Conservation (phyloP, 176 grass and related monocot species). For the Eremochloa ophiuroides region DNA sequence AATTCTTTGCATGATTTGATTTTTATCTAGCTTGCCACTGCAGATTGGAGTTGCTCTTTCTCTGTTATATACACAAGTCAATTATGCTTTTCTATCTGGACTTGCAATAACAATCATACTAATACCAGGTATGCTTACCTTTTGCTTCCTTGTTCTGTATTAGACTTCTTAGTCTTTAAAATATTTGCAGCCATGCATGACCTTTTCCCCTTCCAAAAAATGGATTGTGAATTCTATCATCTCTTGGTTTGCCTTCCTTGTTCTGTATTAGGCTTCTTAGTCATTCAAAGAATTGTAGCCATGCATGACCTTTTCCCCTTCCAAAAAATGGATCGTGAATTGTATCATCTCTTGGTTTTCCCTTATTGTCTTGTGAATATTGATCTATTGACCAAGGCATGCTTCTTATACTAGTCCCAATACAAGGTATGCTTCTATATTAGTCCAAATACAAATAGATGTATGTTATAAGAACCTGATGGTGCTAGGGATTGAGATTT, state of each 20-base stretch:
- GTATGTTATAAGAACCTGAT: background rate
- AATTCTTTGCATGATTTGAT: constrained; percentile 15
- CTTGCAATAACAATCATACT: constrained; percentile 85
- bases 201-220: background rate
- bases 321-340: background rate
- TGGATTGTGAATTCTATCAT: background rate
- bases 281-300: background rate
- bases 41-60: constrained; percentile 94
- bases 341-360: background rate
- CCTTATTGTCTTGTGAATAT: background rate
- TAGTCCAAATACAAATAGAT: background rate
- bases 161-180: background rate
- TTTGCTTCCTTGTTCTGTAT: background rate
- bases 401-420: too few relatives aligned
- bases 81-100: constrained; percentile 92
- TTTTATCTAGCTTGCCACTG: constrained; percentile 64
- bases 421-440: background rate
- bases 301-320: background rate
- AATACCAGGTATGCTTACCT: constrained; percentile 75
- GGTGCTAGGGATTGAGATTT: background rate
- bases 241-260: background rate
- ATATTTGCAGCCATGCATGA: background rate
- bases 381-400: background rate
- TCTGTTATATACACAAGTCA: constrained; percentile 92
- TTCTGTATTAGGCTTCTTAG: background rate